Percentiles rank a stretch among this genome's conserved stretches.
These are phyloP conservation scores for Podospora didyma DNA, from an alignment of 495 filamentous ascomycete species.

Conservation along the genomic window DNA sequence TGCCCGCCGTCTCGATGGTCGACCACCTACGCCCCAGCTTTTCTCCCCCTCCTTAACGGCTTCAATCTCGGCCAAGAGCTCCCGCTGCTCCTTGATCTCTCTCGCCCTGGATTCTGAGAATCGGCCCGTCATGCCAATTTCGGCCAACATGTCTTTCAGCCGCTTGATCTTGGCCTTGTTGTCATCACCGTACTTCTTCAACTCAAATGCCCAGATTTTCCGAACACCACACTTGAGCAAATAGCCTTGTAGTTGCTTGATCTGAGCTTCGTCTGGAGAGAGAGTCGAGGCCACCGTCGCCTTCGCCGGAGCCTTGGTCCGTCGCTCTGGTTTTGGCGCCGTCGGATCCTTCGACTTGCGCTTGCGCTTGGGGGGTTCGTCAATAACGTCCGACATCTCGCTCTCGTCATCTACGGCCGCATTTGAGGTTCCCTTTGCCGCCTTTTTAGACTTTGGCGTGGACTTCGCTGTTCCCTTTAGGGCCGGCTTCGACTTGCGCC, in stretches of 20 bases:
- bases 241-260: slow-evolving; percentile 87
- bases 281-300: slow-evolving; percentile 35
- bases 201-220: slow-evolving; percentile 84
- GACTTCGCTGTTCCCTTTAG: background rate
- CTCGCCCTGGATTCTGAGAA: slow-evolving; percentile 79
- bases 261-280: slow-evolving; percentile 69
- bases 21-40: slow-evolving; percentile 61
- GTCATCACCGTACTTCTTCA: slow-evolving; percentile 66
- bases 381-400: slow-evolving; percentile 70
- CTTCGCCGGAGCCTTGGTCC: slow-evolving; percentile 22
- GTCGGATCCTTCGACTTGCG: slow-evolving; percentile 16
- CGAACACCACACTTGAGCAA: slow-evolving; percentile 89
- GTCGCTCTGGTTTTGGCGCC: slow-evolving; percentile 13
- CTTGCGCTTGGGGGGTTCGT: slow-evolving; percentile 30
- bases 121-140: slow-evolving; percentile 81
- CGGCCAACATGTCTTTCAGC: slow-evolving; percentile 69
- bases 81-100: slow-evolving; percentile 79
- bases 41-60: slow-evolving; percentile 73
- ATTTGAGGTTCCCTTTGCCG: slow-evolving; percentile 27
- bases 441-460: slow-evolving; percentile 7
- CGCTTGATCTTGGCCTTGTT: slow-evolving; percentile 76
- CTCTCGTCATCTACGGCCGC: slow-evolving; percentile 34
- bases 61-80: slow-evolving; percentile 77
- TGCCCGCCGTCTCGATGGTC: slow-evolving; percentile 28
- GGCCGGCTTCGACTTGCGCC: too few species aligned